Evolutionary conservation across 768 basidiomycete species (phyloP), one percentile per base, ranked within the genome.

Genomic region (Auriculariales sp.): DNA sequence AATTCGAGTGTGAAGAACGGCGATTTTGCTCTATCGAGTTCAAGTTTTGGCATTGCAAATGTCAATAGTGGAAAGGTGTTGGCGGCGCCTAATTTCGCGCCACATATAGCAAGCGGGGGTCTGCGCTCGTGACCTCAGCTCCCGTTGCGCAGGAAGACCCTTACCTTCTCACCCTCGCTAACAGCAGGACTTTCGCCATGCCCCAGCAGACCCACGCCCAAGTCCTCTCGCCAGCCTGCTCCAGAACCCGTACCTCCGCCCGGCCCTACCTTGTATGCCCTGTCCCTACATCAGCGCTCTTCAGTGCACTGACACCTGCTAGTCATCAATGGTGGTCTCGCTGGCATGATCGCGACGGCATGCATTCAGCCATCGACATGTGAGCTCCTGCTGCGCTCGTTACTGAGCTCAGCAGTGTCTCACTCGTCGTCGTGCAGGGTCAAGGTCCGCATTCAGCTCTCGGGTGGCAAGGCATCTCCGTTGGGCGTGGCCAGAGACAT

Each of bases 1-100:
- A 95, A 95, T 63, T 98, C 94, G 63, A 94, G 89, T 0, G 87
- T 90, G 61, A 80, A 95, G 66, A 88, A 94, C 0, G 90, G 87
- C 2, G 62, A n/a, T n/a, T n/a, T n/a, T n/a, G n/a, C n/a, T n/a
- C n/a, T n/a, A n/a, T n/a, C n/a, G n/a, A n/a, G n/a, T n/a, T n/a
- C n/a, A n/a, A n/a, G n/a, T n/a, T n/a, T n/a, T n/a, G n/a, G n/a
- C n/a, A n/a, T n/a, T n/a, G n/a, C n/a, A n/a, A n/a, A n/a, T n/a
- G n/a, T n/a, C n/a, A n/a, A n/a, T n/a, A n/a, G n/a, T n/a, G n/a
- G n/a, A n/a, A n/a, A n/a, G n/a, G n/a, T n/a, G n/a, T n/a, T n/a
- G n/a, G n/a, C n/a, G n/a, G n/a, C n/a, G n/a, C n/a, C n/a, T n/a
- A n/a, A n/a, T n/a, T n/a, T n/a, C n/a, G n/a, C n/a, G n/a, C n/a